These are phyloP conservation scores for Plasmopara muralis DNA, from an alignment of 352 stramenopile species.

Conservation along the genomic window DNA sequence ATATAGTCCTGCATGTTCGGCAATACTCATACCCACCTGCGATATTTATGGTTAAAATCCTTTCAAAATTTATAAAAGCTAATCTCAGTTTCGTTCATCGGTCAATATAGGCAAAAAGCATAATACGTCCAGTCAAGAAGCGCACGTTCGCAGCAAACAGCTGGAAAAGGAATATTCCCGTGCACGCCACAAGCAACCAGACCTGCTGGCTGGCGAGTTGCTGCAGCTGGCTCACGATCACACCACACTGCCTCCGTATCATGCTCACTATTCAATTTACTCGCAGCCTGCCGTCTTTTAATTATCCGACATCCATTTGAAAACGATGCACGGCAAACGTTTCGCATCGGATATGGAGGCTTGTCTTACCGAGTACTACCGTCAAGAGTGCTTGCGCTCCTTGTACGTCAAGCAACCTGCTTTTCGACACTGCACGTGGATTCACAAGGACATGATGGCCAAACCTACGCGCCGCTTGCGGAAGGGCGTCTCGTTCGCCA, in stretches of 20 bases:
- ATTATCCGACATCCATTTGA: too few species aligned
- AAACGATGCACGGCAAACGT: constrained; percentile 62
- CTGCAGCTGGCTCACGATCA: constrained; percentile 5
- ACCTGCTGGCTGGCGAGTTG: constrained; percentile 20
- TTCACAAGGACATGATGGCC: constrained; percentile 45
- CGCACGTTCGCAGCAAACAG: constrained; percentile 36
- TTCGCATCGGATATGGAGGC: constrained; percentile 63
- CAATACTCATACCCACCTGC: too few species aligned
- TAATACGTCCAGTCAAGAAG: constrained; percentile 23
- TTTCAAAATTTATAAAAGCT: too few species aligned
- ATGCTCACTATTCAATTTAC: constrained; percentile 43
- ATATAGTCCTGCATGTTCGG: too few species aligned
- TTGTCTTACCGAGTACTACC: constrained; percentile 77
- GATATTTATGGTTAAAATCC: too few species aligned
- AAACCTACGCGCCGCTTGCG: constrained; percentile 21
- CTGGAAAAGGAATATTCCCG: constrained; percentile 34
- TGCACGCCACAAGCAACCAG: constrained; percentile 31
- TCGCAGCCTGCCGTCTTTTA: neutral
- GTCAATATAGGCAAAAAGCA: neutral
- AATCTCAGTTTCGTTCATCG: neutral
- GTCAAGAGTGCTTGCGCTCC: constrained; percentile 67
- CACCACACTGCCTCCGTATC: constrained; percentile 2
- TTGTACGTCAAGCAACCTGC: constrained; percentile 63
- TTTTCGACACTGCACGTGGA: constrained; percentile 36
- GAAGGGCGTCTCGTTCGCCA: constrained; percentile 71